These are phyloP conservation scores for Gossypium australe DNA, from an alignment of 345 rosid species.

Conservation along the genomic window DNA sequence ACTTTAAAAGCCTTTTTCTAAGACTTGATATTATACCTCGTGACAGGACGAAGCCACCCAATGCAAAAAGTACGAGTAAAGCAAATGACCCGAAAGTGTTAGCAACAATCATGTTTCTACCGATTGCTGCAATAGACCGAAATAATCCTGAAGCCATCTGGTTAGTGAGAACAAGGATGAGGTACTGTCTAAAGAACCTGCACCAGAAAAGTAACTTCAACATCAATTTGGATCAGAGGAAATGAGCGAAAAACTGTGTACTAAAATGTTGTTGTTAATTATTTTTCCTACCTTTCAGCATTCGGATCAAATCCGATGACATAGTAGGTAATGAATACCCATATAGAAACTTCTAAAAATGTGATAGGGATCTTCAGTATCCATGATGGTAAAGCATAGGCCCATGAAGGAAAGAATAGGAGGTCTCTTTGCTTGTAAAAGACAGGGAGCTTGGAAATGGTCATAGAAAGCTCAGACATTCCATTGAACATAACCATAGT, in stretches of 20 bases:
- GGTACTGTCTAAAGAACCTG: conserved; percentile 66
- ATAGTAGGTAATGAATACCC: conserved; percentile 65
- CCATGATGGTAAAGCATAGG: conserved; percentile 74
- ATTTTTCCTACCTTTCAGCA: conserved; percentile 48
- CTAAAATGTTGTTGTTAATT: background rate
- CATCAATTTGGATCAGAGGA: background rate
- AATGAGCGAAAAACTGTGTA: background rate
- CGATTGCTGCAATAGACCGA: conserved; percentile 44
- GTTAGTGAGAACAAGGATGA: conserved; percentile 42
- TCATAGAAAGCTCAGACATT: conserved; percentile 66
- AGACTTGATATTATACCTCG: conserved; percentile 25
- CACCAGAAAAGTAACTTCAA: background rate
- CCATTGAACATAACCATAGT: conserved; percentile 57
- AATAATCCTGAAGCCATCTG: conserved; percentile 68
- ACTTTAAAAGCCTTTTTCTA: background rate
- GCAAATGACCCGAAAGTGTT: conserved; percentile 57
- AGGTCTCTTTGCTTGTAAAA: conserved; percentile 83
- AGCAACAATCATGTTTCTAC: conserved; percentile 62
- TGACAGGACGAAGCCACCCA: conserved; percentile 63
- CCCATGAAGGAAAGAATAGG: conserved; percentile 76
- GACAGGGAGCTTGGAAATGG: conserved; percentile 73
- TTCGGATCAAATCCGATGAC: conserved; percentile 70
- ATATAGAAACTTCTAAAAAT: conserved; percentile 56
- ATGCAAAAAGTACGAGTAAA: conserved; percentile 40
- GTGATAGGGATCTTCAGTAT: conserved; percentile 68